These are phyloP conservation scores for Daedaleopsis nitida DNA, from an alignment of 768 basidiomycete genomes.

Conservation along the genomic window DNA sequence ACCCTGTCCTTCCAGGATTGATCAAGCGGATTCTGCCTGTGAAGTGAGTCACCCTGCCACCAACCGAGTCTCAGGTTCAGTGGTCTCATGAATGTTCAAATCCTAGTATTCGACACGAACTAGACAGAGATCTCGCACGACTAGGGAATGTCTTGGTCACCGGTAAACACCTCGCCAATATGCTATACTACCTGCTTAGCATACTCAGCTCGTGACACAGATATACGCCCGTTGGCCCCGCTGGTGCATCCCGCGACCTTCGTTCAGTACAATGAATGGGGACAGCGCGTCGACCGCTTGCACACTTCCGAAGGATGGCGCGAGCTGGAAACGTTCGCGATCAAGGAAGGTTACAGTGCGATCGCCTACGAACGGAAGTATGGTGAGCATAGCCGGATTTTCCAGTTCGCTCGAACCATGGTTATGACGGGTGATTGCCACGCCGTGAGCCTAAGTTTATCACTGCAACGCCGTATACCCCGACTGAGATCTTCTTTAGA, in stretches of 20 bases:
- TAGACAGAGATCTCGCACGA: constrained; percentile 59
- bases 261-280: constrained; percentile 77
- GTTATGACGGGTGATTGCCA: constrained; percentile 65
- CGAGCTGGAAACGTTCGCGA: constrained; percentile 57
- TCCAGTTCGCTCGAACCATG: constrained; percentile 63
- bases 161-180: constrained; percentile 39
- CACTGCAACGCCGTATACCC: not conserved
- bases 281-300: constrained; percentile 60
- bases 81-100: not conserved
- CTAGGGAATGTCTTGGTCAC: constrained; percentile 55
- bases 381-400: constrained; percentile 57
- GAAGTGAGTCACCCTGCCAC: not conserved
- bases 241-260: constrained; percentile 51
- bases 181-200: too few relatives aligned
- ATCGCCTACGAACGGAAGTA: constrained; percentile 69
- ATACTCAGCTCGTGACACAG: constrained; percentile 21
- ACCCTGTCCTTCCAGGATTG: constrained; percentile 60
- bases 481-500: constrained; percentile 33
- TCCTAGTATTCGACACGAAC: constrained; percentile 40
- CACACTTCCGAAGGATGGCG: constrained; percentile 75
- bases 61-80: not conserved
- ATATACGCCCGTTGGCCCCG: constrained; percentile 48
- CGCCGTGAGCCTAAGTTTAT: constrained; percentile 41
- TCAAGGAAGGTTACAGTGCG: constrained; percentile 63
- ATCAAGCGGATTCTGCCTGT: constrained; percentile 56